These are phyloP conservation scores for Streptanthus diversifolius DNA, from an alignment of 345 rosid species.

Conservation along the genomic window DNA sequence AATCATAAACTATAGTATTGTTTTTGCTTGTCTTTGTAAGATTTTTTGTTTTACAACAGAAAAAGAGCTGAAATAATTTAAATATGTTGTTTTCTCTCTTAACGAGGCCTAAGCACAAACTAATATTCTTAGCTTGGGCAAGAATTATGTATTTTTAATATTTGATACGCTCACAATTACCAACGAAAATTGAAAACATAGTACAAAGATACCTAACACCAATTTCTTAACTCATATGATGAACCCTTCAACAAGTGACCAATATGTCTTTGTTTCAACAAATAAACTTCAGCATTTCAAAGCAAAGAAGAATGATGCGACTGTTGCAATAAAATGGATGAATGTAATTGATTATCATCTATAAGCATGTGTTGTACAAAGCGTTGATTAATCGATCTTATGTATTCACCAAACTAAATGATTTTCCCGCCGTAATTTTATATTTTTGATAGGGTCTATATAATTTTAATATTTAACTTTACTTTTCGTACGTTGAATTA, in stretches of 20 bases:
- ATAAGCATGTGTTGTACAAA: not conserved
- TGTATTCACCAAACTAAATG: not conserved
- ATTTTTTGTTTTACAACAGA: not conserved
- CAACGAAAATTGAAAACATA: not conserved
- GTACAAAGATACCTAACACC: not conserved
- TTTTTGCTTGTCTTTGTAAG: not conserved
- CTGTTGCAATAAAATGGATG: not conserved
- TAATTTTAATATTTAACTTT: not conserved
- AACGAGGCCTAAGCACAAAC: not conserved
- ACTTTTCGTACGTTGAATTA: not conserved
- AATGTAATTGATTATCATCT: not conserved
- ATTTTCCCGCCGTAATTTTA: not conserved
- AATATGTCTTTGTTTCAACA: not conserved
- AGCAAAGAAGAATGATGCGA: not conserved
- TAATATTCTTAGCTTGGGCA: not conserved
- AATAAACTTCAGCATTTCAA: not conserved
- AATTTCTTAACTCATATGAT: not conserved
- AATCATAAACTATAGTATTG: not conserved
- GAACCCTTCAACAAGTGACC: not conserved
- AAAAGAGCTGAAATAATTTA: not conserved
- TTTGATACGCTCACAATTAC: not conserved
- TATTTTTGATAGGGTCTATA: not conserved
- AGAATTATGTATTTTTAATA: not conserved
- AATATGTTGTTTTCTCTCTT: not conserved
- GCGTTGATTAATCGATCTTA: too few species aligned